phyloP scores from a whole-genome alignment of 2,329 filamentous ascomycete species.

The Fusarium denticulatum region DNA sequence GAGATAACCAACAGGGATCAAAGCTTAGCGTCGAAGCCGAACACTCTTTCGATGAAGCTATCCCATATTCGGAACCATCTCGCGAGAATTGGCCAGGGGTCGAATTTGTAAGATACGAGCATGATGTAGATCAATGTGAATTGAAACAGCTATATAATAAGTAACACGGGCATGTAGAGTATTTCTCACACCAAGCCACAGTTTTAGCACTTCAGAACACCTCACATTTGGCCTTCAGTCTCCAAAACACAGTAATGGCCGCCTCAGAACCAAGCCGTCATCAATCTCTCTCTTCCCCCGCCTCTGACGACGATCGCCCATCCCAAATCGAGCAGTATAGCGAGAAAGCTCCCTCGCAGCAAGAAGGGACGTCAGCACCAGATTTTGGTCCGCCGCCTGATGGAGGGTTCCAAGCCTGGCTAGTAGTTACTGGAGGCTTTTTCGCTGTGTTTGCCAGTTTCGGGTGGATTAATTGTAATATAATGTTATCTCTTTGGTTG shows the following conservation, averaged over 20 bases:
- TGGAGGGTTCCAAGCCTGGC: slow-evolving; percentile 6
- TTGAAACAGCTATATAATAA: not conserved
- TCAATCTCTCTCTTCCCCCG: not conserved
- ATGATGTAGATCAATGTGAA: not conserved
- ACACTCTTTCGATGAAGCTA: not conserved
- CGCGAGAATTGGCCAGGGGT: not conserved
- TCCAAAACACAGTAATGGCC: not conserved
- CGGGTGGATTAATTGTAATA: slow-evolving; percentile 13
- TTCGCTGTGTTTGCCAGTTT: slow-evolving; percentile 12
- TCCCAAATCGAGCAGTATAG: not conserved
- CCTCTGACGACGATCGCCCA: not conserved
- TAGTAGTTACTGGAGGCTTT: not conserved
- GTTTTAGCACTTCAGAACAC: too few species aligned
- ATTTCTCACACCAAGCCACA: fast-evolving
- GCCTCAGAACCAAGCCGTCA: not conserved
- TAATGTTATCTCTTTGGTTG: fast-evolving
- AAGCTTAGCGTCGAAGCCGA: not conserved
- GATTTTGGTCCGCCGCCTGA: slow-evolving; percentile 3
- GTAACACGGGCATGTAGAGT: fast-evolving
- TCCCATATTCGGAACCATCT: not conserved
- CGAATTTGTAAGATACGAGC: slow-evolving; percentile 12
- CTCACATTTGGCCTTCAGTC: fast-evolving
- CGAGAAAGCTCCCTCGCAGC: not conserved
- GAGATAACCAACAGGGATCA: not conserved
- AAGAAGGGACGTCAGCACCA: not conserved